Conservation (phyloP, 2,329 filamentous ascomycete species). For the Cercospora sp. region DNA sequence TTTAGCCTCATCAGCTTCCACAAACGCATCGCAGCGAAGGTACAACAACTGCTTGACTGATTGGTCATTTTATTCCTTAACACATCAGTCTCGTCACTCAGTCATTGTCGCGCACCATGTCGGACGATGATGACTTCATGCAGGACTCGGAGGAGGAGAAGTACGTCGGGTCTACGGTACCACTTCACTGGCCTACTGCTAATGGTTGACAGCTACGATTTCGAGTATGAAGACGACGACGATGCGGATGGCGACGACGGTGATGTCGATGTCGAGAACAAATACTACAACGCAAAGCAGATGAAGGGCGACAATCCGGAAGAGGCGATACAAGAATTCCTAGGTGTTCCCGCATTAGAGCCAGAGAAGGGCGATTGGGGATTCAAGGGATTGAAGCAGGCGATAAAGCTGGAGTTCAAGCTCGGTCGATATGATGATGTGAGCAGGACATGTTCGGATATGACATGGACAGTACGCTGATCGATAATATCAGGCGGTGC, state of each 20-base stretch:
- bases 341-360: slow-evolving; percentile 82
- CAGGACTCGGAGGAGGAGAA: slow-evolving; percentile 86
- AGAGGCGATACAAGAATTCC: slow-evolving; percentile 86
- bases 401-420: slow-evolving; percentile 95
- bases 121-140: slow-evolving; percentile 89
- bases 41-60: not conserved
- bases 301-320: slow-evolving; percentile 84
- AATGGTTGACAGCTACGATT: slow-evolving; percentile 68
- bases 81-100: not conserved
- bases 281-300: slow-evolving; percentile 99
- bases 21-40: slow-evolving; percentile 5
- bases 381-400: slow-evolving; percentile 96
- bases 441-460: slow-evolving; percentile 15
- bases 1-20: not conserved
- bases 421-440: slow-evolving; percentile 86
- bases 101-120: slow-evolving; percentile 56
- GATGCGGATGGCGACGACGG: slow-evolving; percentile 84
- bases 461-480: slow-evolving; percentile 26
- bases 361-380: slow-evolving; percentile 96
- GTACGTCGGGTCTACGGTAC: slow-evolving; percentile 49
- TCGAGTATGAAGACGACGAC: slow-evolving; percentile 94
- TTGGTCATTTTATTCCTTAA: not conserved
- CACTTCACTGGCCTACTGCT: not conserved
- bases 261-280: slow-evolving; percentile 96
- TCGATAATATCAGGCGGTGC: slow-evolving; percentile 64